Evolutionary conservation across 169 alveolate species (phyloP), one percentile per base, ranked within the genome.

Genomic region (Cryptosporidium canis): DNA sequence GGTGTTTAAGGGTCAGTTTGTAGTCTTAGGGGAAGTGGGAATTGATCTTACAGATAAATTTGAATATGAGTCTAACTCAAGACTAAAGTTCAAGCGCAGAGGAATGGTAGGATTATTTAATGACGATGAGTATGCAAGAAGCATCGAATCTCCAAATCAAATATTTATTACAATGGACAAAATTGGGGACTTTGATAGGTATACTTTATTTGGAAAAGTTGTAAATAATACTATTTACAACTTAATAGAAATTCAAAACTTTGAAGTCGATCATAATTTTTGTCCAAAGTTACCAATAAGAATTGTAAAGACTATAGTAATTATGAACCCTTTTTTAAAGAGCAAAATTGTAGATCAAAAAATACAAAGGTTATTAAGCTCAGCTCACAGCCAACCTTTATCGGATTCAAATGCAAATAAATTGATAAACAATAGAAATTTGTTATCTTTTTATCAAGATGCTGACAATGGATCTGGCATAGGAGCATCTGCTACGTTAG

Each of bases 151-250:
- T 41, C 35, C 33, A 39, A 8, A 9, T 11, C 31, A 66, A 21
- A 43, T 95, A 87, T 95, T 93, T 82, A 92, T 95, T 39, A 95
- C 96, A 47, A 83, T 93, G 14, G 94, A 90, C 83, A 67, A 91
- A 64, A 92, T 95, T 68, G 66, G 83, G 37, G 93, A 95, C 92
- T 90, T 95, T 65, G 87, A 90, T 21, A 93, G 93, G 70, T 93
- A 92, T 90, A 92, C 96, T 0, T 92, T 93, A 21, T 92, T 93
- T 87, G 96, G 96, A 35, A 93, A 92, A 90, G 94, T 95, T 9
- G 90, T 90, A 48, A 95, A 95, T 1, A 71, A 92, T 5, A 92
- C 97, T 39, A 90, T 83, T 21, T 93, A 85, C 83, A 93, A 94
- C 82, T 87, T 94, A 12, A 70, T 91, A 67, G 67, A 70, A 12